Base-by-base conservation (phyloP, 805 yeast genomes). In the Monosporozyma aquatica region DNA sequence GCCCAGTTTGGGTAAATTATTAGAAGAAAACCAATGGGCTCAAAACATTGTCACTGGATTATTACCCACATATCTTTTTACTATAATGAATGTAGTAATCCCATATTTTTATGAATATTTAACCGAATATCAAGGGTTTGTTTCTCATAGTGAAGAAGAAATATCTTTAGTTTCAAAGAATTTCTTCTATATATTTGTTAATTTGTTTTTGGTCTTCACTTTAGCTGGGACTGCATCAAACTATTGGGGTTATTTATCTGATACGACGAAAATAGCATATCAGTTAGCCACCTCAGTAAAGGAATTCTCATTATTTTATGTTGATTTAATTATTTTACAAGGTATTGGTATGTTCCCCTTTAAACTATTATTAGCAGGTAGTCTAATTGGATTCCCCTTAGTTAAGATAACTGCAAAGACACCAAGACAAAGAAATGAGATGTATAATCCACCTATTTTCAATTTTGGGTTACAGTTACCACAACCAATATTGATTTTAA, bases 61-160 rank as follows among this genome's bases (percentile, higher is more conserved):
- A 45, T 66, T 90, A 43, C 97, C 98, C 6, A 89, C 97, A 1
- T 85, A 87, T 70, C 68, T 92, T 47, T 89, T 87, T 67, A 86
- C 97, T 0, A 61, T 87, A 40, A 70, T 92, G 65, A 92, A 89
- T 61, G 73, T 82, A 38, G 70, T 79, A 11, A 78, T 89, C 52
- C 98, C 98, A 2, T 89, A 80, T 55, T 67, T 90, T 38, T 89
- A 86, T 57, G 86, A 84, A 37, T 85, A 84, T 75, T 66, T 90
- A 39, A 82, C 97, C 0, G 69, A 78, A 3, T 71, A 75, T 39
- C 98, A 90, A 66, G 97, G 97, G 0, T 85, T 77, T 53, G 80
- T 94, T 0, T 87, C 97, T 5, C 81, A 83, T 53, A 89, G 95
- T 30, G 97, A 92, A 51, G 95, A 85, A 51, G 97, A 92, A 59